These are phyloP conservation scores for Pulveroboletus ravenelii DNA, from an alignment of 768 basidiomycete species.

Conservation along the genomic window DNA sequence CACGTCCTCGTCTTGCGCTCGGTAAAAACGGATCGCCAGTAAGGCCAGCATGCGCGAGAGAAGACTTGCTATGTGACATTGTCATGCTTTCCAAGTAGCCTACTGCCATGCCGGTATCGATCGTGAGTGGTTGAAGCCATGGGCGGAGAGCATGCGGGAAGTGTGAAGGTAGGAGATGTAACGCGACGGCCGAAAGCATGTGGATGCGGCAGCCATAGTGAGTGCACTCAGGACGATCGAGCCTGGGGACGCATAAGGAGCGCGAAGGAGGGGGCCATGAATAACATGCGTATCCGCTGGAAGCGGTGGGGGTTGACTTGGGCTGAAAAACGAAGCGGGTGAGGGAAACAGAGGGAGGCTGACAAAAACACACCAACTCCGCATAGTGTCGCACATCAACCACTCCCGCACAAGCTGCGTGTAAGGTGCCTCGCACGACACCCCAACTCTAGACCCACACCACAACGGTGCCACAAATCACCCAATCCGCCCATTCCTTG, in stretches of 20 bases:
- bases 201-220: slow-evolving; percentile 66
- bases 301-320: slow-evolving; percentile 32
- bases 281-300: slow-evolving; percentile 65
- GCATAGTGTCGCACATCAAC: slow-evolving; percentile 91
- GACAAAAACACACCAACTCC: slow-evolving; percentile 36
- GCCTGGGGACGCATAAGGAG: slow-evolving; percentile 79
- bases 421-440: slow-evolving; percentile 72
- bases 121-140: slow-evolving; percentile 37
- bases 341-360: not conserved
- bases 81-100: slow-evolving; percentile 42
- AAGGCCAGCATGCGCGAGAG: slow-evolving; percentile 68
- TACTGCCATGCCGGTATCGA: slow-evolving; percentile 34
- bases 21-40: slow-evolving; percentile 68
- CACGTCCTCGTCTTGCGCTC: slow-evolving; percentile 51
- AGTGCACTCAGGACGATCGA: slow-evolving; percentile 73
- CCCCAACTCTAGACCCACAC: slow-evolving; percentile 75
- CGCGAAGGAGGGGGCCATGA: slow-evolving; percentile 71
- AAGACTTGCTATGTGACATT: slow-evolving; percentile 57
- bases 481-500: slow-evolving; percentile 69
- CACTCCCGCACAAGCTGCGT: slow-evolving; percentile 74
- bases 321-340: slow-evolving; percentile 15
- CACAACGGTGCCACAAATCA: slow-evolving; percentile 48
- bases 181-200: slow-evolving; percentile 42
- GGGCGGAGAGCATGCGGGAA: slow-evolving; percentile 40
- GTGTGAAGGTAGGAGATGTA: slow-evolving; percentile 53